These are phyloP conservation scores for Pilobolus umbonatus DNA, from an alignment of 192 early-diverging fungal species.

Conservation along the genomic window DNA sequence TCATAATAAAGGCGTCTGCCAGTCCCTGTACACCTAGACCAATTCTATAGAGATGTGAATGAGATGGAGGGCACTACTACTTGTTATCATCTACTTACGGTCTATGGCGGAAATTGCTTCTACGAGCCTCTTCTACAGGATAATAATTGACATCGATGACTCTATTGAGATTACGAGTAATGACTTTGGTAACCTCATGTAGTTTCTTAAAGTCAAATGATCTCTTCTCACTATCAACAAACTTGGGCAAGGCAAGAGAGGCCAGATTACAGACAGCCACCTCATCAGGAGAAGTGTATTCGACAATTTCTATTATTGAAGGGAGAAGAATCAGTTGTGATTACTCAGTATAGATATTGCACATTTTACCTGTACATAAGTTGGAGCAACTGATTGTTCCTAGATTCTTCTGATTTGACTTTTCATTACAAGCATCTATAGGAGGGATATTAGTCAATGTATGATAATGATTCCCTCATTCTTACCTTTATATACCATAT, in stretches of 20 bases:
- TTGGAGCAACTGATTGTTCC: slow-evolving; percentile 97
- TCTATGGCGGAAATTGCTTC: slow-evolving; percentile 89
- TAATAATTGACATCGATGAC: slow-evolving; percentile 98
- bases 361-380: slow-evolving; percentile 68
- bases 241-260: slow-evolving; percentile 85
- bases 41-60: too few relatives aligned
- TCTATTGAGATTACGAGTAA: slow-evolving; percentile 89
- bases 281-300: slow-evolving; percentile 92
- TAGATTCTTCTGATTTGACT: slow-evolving; percentile 97
- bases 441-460: not conserved
- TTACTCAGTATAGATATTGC: not conserved
- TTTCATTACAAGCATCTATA: slow-evolving; percentile 90
- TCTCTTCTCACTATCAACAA: slow-evolving; percentile 58
- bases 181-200: slow-evolving; percentile 79
- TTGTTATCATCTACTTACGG: too few relatives aligned
- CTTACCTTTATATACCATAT: slow-evolving; percentile 92
- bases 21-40: slow-evolving; percentile 93
- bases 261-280: slow-evolving; percentile 97
- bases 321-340: not conserved
- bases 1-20: slow-evolving; percentile 91
- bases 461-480: not conserved
- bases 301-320: slow-evolving; percentile 75
- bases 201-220: slow-evolving; percentile 82
- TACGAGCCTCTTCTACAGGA: slow-evolving; percentile 80
- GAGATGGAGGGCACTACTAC: too few relatives aligned